phyloP scores from a whole-genome alignment of 148 eudicot species.

The Polygonum maritimum region DNA sequence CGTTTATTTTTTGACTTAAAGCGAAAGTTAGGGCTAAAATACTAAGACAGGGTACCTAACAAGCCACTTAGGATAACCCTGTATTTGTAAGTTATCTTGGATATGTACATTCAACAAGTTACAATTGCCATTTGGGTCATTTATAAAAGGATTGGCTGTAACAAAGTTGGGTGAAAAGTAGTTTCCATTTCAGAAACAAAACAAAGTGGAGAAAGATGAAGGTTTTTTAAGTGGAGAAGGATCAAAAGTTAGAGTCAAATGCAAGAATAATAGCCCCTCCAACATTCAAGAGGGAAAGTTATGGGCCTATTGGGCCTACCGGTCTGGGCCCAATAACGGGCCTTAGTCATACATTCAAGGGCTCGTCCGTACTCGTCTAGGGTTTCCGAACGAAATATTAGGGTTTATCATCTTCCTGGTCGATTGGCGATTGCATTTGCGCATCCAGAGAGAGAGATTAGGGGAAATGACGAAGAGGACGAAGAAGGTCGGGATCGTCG shows the following conservation, averaged over 20 bases:
- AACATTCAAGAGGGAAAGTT: too few relatives aligned
- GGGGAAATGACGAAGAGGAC: conserved; percentile 52
- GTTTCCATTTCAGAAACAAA: neutral
- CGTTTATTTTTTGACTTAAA: conserved; percentile 6
- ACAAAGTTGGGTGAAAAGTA: neutral
- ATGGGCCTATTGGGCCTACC: neutral
- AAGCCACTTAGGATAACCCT: neutral
- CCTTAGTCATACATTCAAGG: neutral
- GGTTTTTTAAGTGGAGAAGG: neutral
- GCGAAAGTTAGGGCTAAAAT: conserved; percentile 6
- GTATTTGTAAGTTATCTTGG: conserved; percentile 11
- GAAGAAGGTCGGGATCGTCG: conserved; percentile 70
- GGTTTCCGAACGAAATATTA: neutral
- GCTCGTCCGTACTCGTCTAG: neutral
- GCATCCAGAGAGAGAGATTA: neutral
- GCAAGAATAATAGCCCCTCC: neutral
- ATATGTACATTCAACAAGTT: neutral
- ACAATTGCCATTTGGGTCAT: neutral
- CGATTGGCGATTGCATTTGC: neutral
- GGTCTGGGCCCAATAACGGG: neutral
- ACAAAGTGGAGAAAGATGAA: conserved; percentile 1
- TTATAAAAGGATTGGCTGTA: neutral
- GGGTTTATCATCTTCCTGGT: neutral
- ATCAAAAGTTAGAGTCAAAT: neutral
- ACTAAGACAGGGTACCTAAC: conserved; percentile 10